Evolutionary conservation across 768 basidiomycete genomes (phyloP).

Genomic region (Tricholoma bakamatsutake): DNA sequence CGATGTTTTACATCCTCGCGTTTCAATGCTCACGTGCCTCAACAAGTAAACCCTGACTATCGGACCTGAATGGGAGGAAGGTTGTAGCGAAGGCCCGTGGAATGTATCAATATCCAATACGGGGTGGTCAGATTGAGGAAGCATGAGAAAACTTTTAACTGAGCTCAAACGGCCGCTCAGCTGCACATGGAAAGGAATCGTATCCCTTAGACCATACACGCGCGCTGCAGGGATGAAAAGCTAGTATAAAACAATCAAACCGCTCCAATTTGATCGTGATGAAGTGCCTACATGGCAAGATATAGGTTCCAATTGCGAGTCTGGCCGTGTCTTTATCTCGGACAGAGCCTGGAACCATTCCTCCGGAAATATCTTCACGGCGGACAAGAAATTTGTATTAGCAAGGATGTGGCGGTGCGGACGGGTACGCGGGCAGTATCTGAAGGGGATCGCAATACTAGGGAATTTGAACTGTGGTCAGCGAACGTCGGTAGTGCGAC

Average conservation of each 20-base stretch:
- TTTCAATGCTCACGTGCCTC: constrained; percentile 40
- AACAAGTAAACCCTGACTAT: constrained; percentile 47
- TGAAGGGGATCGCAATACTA: constrained; percentile 45
- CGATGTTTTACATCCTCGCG: constrained; percentile 31
- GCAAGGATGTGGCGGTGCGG: constrained; percentile 48
- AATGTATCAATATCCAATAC: neutral
- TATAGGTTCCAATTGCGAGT: constrained; percentile 31
- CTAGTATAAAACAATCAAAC: constrained; percentile 24
- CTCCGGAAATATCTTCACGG: constrained; percentile 56
- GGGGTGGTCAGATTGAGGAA: neutral
- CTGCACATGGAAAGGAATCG: constrained; percentile 65
- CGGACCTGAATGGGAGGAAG: neutral
- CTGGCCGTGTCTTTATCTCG: constrained; percentile 31
- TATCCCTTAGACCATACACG: constrained; percentile 47
- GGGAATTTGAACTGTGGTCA: neutral
- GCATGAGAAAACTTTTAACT: constrained; percentile 40
- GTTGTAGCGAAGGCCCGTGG: neutral
- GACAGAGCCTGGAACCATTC: constrained; percentile 55
- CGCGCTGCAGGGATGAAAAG: constrained; percentile 54
- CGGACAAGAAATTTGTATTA: constrained; percentile 44
- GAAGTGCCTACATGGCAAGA: constrained; percentile 44
- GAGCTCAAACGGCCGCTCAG: constrained; percentile 41
- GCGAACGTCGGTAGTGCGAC: neutral
- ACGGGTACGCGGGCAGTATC: constrained; percentile 47
- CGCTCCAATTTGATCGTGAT: neutral